phyloP scores from a whole-genome alignment of 202 grass and related monocot genomes.

The Setaria viridis region DNA sequence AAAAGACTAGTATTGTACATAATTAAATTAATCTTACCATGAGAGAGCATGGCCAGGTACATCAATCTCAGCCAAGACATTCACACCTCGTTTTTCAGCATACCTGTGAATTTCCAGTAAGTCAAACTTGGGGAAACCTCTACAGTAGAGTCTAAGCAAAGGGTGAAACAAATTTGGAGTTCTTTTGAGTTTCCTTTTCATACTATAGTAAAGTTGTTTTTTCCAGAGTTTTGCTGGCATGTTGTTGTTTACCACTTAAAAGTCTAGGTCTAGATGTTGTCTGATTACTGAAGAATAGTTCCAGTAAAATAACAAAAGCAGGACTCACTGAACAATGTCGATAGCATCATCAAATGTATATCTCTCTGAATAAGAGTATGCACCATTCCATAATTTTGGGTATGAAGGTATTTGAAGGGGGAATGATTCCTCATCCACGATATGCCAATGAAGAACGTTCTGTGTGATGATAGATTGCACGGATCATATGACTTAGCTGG shows the following conservation, averaged over 20 bases:
- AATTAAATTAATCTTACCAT: conserved; percentile 61
- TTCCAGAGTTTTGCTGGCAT: conserved; percentile 4
- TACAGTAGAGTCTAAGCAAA: conserved; percentile 19
- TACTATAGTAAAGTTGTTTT: not conserved
- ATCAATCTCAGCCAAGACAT: conserved; percentile 97
- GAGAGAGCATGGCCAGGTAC: conserved; percentile 91
- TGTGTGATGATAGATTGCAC: conserved; percentile 42
- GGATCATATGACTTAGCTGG: conserved; percentile 6
- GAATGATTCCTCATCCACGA: conserved; percentile 90
- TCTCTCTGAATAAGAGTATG: conserved; percentile 96
- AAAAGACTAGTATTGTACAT: not conserved
- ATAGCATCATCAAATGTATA: conserved; percentile 84
- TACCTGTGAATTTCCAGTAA: conserved; percentile 65
- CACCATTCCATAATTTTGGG: conserved; percentile 80
- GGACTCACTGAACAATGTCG: conserved; percentile 88
- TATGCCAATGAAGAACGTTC: conserved; percentile 99
- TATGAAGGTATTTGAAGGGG: conserved; percentile 94
- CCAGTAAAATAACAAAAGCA: conserved; percentile 20
- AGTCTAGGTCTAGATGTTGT: conserved; percentile 13
- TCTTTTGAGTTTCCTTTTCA: conserved; percentile 3
- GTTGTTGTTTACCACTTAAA: conserved; percentile 1
- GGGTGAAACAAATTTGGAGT: not conserved
- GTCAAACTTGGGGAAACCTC: conserved; percentile 19
- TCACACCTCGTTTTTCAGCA: conserved; percentile 84
- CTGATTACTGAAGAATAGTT: conserved; percentile 13